Evolutionary conservation across 1,284 basidiomycete genomes (phyloP).

Genomic region (Ustilago lituana): DNA sequence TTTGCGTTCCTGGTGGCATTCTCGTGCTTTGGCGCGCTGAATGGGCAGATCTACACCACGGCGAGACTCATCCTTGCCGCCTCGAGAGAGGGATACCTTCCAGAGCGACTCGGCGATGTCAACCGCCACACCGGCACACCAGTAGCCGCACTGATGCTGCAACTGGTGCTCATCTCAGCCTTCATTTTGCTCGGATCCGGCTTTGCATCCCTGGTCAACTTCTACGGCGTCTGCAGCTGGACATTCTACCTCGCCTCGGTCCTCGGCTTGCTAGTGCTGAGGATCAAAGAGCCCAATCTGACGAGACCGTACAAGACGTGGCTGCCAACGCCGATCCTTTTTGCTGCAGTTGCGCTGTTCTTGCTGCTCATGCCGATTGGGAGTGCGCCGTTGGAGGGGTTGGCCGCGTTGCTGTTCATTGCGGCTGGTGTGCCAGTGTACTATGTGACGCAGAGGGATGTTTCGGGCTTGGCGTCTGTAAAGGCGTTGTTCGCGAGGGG

Average conservation of each 20-base stretch:
- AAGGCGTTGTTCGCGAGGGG: conserved; percentile 9
- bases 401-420: conserved; percentile 59
- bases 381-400: conserved; percentile 82
- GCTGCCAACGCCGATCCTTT: conserved; percentile 87
- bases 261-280: conserved; percentile 83
- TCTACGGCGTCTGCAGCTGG: conserved; percentile 71
- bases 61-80: conserved; percentile 87
- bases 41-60: conserved; percentile 64
- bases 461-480: conserved; percentile 3
- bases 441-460: conserved; percentile 51
- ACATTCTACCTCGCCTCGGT: conserved; percentile 68
- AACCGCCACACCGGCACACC: conserved; percentile 49
- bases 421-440: conserved; percentile 59
- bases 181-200: conserved; percentile 66
- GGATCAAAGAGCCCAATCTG: conserved; percentile 88
- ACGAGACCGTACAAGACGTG: conserved; percentile 77
- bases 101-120: conserved; percentile 42
- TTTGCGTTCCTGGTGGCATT: conserved; percentile 91
- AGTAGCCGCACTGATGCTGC: conserved; percentile 47
- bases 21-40: conserved; percentile 73
- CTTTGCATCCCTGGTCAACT: conserved; percentile 68
- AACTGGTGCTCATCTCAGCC: conserved; percentile 71
- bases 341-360: conserved; percentile 90
- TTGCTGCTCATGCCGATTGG: conserved; percentile 93
- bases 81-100: conserved; percentile 83